Evolutionary conservation across 2,329 filamentous ascomycete genomes (phyloP), one percentile per base, ranked within the genome.

Genomic region (Elsinoe arachidis): DNA sequence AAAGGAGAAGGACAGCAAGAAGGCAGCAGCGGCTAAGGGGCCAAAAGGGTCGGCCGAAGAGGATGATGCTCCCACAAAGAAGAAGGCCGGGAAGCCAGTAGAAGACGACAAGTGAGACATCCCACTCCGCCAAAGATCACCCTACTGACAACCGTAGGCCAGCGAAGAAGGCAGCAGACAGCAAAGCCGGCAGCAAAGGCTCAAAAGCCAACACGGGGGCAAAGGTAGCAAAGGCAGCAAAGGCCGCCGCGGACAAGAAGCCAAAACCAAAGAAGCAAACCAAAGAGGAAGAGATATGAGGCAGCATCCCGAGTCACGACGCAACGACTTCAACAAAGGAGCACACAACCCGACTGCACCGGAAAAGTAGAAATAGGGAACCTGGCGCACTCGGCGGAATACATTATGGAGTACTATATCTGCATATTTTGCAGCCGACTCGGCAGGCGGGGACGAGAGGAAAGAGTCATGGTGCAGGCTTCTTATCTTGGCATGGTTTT

Each of bases 1-100:
- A 59, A 63, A 66, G 49, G 58, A 59, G 43, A 46, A 62, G 58
- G 57, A 60, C 56, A 61, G 63, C 33, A 41, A 55, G 21, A 59
- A 61, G 34, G 56, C 54, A 34, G 41, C 37, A 3, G 52, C 19
- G 14, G 53, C 38, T 7, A 57, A 59, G 44, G 55, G 33, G 33
- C 38, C 58, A 9, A 55, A 62, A 47, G 59, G 58, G 7, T 55
- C 52, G 19, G 60, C 55, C 23, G 61, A 55, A 19, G 52, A 35
- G 41, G 37, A 61, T 43, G 58, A 55, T 51, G 60, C 54, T 19
- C 33, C 38, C 12, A 30, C 35, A 7, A 53, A 39, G 26, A 57
- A 59, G 55, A 57, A 57, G 21, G 44, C 55, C 10, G 53, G 21
- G n/a, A 43, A 59, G 53, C 39, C 53, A 21, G 54, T 14, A 7